These are phyloP conservation scores for Ambrosiella beaveri DNA, from an alignment of 2,329 filamentous ascomycete species.

Conservation along the genomic window DNA sequence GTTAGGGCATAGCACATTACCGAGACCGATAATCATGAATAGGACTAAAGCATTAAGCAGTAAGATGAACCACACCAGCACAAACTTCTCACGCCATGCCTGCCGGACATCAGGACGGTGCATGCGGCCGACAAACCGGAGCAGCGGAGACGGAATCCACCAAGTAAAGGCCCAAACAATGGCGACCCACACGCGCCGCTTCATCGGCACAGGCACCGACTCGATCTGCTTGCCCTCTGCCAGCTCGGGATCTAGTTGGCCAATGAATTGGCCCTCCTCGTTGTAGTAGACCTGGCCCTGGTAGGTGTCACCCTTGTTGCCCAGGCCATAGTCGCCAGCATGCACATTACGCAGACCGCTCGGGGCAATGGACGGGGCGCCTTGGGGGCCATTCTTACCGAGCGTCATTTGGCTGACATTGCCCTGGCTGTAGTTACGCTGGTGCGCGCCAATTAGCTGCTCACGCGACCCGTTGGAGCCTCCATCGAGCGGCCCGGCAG, in stretches of 20 bases:
- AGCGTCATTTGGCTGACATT: constrained; percentile 37
- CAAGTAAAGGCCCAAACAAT: constrained; percentile 79
- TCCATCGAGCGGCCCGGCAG: constrained; percentile 32
- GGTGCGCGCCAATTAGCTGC: constrained; percentile 41
- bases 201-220: constrained; percentile 43
- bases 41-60: constrained; percentile 66
- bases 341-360: constrained; percentile 38
- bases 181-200: constrained; percentile 61
- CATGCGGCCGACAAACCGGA: constrained; percentile 80
- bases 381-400: constrained; percentile 21
- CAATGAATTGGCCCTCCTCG: constrained; percentile 48
- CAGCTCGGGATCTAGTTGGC: constrained; percentile 58
- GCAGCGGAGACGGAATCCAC: constrained; percentile 77
- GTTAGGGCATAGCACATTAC: constrained; percentile 73
- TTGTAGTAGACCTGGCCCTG: constrained; percentile 62
- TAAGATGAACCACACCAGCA: constrained; percentile 63
- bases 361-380: constrained; percentile 42
- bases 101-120: constrained; percentile 90
- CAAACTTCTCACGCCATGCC: constrained; percentile 92
- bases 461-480: constrained; percentile 54
- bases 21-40: constrained; percentile 86
- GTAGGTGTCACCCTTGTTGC: constrained; percentile 64
- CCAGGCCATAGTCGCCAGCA: constrained; percentile 76
- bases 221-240: constrained; percentile 62
- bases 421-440: constrained; percentile 38